Evolutionary conservation across 2,329 filamentous ascomycete genomes (phyloP), one percentile per base, ranked within the genome.

Genomic region (Xylariaceae sp.): DNA sequence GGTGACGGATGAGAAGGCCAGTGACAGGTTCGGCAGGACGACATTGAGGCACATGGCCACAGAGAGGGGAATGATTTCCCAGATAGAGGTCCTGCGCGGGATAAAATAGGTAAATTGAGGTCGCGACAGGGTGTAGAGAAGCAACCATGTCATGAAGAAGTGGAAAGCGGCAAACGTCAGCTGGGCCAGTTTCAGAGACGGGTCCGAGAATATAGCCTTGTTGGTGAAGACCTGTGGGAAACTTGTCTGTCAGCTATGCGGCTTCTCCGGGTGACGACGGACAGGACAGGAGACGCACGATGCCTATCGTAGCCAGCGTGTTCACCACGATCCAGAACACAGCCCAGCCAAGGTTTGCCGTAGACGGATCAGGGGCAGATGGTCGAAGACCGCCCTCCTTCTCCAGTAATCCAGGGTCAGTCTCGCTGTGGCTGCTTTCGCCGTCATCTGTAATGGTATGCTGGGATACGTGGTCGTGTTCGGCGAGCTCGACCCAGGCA

Each of bases 1-100:
- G 26, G 77, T 78, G 26, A 83, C 73, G 32, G 72, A 72, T 15
- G 77, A 82, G 53, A 75, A 80, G 19, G 78, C 77, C 27, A 84
- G 63, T 2, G 76, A 81, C 5, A 82, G 59, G 49, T 83, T 83
- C 8, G 77, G 77, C 8, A 83, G 63, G 42, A 83, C 76, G 51
- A 83, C 77, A 55, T 83, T 83, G 38, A 79, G 63, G 32, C 74
- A 70, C 78, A 84, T 83, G 48, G 76, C 71, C 19, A 78, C 49
- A 3, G 76, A 74, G n/a, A 83, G 63, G 3, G 79, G 80, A 13
- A 81, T 59, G 35, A 83, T 72, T 22, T 74, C 67, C 37, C 61
- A 59, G 31, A 78, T 57, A 19, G 69, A 58, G 24, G 72, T 69
- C 31, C 69, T 65, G 25, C 73, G 70, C 2, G 77, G 71, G 12